phyloP scores from a whole-genome alignment of 345 rosid species.

The Populus tremula region DNA sequence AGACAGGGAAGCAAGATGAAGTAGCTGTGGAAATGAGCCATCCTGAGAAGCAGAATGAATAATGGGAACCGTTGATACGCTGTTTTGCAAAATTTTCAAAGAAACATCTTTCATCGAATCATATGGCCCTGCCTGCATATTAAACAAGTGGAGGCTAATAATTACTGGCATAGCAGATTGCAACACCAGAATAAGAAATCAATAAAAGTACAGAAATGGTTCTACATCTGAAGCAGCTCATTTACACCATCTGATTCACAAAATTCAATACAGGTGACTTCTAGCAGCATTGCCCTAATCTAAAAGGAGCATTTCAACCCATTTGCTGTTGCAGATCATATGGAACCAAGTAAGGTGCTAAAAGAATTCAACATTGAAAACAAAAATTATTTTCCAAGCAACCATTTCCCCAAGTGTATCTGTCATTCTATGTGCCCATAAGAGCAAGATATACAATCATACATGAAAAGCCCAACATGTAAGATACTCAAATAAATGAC shows the following conservation, averaged over 20 bases:
- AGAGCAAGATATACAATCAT: neutral
- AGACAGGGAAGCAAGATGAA: conserved; percentile 90
- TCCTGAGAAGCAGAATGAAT: conserved; percentile 51
- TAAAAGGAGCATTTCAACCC: conserved; percentile 1
- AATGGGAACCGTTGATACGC: conserved; percentile 78
- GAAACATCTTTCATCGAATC: conserved; percentile 84
- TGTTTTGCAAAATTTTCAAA: conserved; percentile 70
- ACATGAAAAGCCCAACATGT: neutral
- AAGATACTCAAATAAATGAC: neutral
- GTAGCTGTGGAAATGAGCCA: conserved; percentile 72
- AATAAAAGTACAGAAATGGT: neutral
- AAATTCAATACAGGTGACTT: neutral
- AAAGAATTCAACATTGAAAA: neutral
- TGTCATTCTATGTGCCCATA: neutral
- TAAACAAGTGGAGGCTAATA: conserved; percentile 6
- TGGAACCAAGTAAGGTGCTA: neutral
- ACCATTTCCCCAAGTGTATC: neutral
- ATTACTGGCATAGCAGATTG: neutral
- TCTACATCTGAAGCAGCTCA: neutral
- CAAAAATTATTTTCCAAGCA: neutral
- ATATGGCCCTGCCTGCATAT: conserved; percentile 81
- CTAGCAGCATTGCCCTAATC: neutral
- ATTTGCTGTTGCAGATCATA: neutral
- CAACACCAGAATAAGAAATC: neutral
- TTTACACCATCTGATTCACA: neutral